A percentile compares a stretch with the other conserved stretches of the same genome.
phyloP scores from a whole-genome alignment of 1,284 basidiomycete genomes.

The Phenoliferia sp. region DNA sequence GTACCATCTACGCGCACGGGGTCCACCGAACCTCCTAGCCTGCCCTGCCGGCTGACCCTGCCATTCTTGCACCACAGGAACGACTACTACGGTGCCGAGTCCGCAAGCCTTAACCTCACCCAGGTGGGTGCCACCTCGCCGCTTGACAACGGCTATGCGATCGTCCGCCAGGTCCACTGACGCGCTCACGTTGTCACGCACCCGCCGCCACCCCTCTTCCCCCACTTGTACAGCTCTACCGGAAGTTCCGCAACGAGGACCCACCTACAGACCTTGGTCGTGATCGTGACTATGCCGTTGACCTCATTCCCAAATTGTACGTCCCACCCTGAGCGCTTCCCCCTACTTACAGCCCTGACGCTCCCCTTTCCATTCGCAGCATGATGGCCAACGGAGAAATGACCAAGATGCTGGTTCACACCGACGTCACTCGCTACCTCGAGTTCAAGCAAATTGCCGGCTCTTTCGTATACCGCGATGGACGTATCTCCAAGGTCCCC shows the following conservation, averaged over 20 bases:
- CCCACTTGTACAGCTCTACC: slow-evolving; percentile 80
- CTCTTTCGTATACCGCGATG: slow-evolving; percentile 95
- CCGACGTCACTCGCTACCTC: slow-evolving; percentile 96
- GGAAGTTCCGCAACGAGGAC: slow-evolving; percentile 71
- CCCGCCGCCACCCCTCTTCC: neutral
- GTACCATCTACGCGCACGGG: neutral
- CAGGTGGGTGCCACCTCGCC: slow-evolving; percentile 57
- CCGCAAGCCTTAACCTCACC: slow-evolving; percentile 93
- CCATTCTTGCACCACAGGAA: slow-evolving; percentile 52
- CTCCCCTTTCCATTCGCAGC: slow-evolving; percentile 32
- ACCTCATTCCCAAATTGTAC: slow-evolving; percentile 60
- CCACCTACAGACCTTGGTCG: slow-evolving; percentile 68
- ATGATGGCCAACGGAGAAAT: slow-evolving; percentile 98
- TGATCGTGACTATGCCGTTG: slow-evolving; percentile 92
- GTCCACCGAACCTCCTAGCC: neutral
- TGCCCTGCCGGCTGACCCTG: neutral
- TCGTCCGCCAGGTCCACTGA: slow-evolving; percentile 1
- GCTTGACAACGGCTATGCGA: slow-evolving; percentile 4
- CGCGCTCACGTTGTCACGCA: slow-evolving; percentile 11
- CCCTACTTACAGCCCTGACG: slow-evolving; percentile 39
- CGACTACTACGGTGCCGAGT: slow-evolving; percentile 98
- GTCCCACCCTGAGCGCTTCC: neutral
- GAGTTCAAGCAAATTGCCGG: slow-evolving; percentile 99
- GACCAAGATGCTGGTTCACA: slow-evolving; percentile 97
- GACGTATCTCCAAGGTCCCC: slow-evolving; percentile 95